A percentile compares a stretch with the other conserved stretches of the same genome.
Conservation (phyloP, 352 stramenopile species). For the Plasmopara viticola region DNA sequence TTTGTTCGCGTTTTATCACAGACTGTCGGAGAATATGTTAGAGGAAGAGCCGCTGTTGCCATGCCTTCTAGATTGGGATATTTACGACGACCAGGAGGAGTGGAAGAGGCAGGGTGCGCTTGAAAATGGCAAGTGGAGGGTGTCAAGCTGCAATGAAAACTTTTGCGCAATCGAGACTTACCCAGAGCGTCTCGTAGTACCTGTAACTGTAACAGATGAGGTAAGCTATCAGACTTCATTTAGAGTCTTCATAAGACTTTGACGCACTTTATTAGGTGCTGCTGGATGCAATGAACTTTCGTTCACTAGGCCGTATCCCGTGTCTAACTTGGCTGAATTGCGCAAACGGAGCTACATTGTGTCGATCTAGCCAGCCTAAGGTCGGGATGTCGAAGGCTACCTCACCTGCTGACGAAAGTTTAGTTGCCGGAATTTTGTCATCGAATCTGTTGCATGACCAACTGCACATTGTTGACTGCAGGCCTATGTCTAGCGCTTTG, state of each 20-base stretch:
- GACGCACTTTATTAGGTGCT: too few relatives aligned
- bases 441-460: slow-evolving; percentile 61
- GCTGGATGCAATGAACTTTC: too few relatives aligned
- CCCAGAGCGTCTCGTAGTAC: slow-evolving; percentile 90
- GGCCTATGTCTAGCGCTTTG: slow-evolving; percentile 72
- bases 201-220: slow-evolving; percentile 82
- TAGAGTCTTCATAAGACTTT: too few relatives aligned
- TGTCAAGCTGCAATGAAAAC: slow-evolving; percentile 54
- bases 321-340: too few relatives aligned
- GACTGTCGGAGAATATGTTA: slow-evolving; percentile 38
- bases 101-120: slow-evolving; percentile 73
- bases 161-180: slow-evolving; percentile 90
- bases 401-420: too few relatives aligned
- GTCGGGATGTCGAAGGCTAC: too few relatives aligned
- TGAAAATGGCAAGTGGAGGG: slow-evolving; percentile 57
- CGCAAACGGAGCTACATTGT: too few relatives aligned
- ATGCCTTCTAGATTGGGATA: slow-evolving; percentile 54
- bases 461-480: slow-evolving; percentile 80
- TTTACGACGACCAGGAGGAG: slow-evolving; percentile 57
- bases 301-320: too few relatives aligned
- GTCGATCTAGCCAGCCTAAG: too few relatives aligned
- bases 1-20: slow-evolving; percentile 83
- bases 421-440: background rate
- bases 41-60: slow-evolving; percentile 51
- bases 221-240: slow-evolving; percentile 17